phyloP scores from a whole-genome alignment of 805 yeast species.

The Lipomyces oligophaga region DNA sequence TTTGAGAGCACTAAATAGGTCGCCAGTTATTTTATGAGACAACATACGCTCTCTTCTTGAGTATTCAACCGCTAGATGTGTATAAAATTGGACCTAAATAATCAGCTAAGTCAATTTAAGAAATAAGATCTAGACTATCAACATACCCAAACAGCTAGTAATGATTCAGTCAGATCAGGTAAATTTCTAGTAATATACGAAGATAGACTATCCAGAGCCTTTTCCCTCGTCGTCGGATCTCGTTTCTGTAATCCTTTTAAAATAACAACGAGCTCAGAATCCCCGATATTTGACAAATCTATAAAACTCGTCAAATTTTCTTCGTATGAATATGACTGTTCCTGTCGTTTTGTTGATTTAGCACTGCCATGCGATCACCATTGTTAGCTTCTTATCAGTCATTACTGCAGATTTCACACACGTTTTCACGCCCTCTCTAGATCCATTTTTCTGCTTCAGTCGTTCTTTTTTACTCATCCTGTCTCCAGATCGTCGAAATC shows the following conservation, averaged over 20 bases:
- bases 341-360: no score
- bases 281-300: constrained; percentile 29
- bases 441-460: constrained; percentile 18
- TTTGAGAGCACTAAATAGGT: constrained; percentile 48
- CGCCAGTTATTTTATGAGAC: constrained; percentile 64
- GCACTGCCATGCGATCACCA: no score
- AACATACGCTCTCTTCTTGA: constrained; percentile 59
- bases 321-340: not conserved
- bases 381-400: no score
- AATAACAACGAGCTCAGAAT: constrained; percentile 54
- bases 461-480: constrained; percentile 25
- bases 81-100: constrained; percentile 55
- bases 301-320: constrained; percentile 7
- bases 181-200: constrained; percentile 36
- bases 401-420: constrained; percentile 1
- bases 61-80: constrained; percentile 70
- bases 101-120: no score
- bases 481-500: no score
- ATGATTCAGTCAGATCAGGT: constrained; percentile 48
- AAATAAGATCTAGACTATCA: not conserved
- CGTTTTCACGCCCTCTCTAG: constrained; percentile 8
- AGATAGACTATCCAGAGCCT: constrained; percentile 59
- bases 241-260: constrained; percentile 74
- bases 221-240: constrained; percentile 81
- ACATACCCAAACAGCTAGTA: constrained; percentile 57